phyloP scores from a whole-genome alignment of 805 yeast genomes.

The Lipomyces spencermartinsiae region DNA sequence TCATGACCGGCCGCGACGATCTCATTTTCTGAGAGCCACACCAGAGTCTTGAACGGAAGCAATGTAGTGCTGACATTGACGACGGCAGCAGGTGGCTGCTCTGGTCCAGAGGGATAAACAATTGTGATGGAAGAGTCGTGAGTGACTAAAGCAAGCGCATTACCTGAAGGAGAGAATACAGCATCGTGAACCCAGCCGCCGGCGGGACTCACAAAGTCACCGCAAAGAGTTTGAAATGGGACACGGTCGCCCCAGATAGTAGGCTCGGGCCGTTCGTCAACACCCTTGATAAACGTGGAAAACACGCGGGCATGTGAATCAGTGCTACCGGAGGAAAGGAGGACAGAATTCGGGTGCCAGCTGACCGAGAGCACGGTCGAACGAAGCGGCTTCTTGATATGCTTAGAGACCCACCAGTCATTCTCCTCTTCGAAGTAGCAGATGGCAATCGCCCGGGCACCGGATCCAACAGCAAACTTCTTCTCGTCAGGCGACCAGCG shows the following conservation, averaged over 20 bases:
- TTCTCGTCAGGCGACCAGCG: constrained; percentile 95
- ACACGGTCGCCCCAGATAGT: constrained; percentile 92
- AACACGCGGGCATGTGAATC: constrained; percentile 93
- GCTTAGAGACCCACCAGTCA: constrained; percentile 99
- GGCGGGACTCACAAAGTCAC: constrained; percentile 71
- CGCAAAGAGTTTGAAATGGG: constrained; percentile 91
- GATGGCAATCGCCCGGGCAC: constrained; percentile 91
- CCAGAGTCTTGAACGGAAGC: constrained; percentile 79
- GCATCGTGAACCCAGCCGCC: constrained; percentile 95
- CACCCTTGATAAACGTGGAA: constrained; percentile 84
- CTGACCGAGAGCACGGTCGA: constrained; percentile 81
- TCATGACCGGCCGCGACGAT: constrained; percentile 90
- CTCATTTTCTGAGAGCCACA: constrained; percentile 70
- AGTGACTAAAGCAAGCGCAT: constrained; percentile 77
- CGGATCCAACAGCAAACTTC: constrained; percentile 96
- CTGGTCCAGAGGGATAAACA: constrained; percentile 75
- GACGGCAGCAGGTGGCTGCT: constrained; percentile 66
- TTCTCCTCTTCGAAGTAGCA: constrained; percentile 95
- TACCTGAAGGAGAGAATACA: constrained; percentile 79
- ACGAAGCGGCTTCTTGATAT: constrained; percentile 91
- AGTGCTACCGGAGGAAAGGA: constrained; percentile 88
- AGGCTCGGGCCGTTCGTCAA: constrained; percentile 81
- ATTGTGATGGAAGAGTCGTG: constrained; percentile 87
- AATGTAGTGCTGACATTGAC: constrained; percentile 66
- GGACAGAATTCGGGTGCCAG: constrained; percentile 94